These are phyloP conservation scores for Austroboletus niveus DNA, from an alignment of 1,284 basidiomycete species.

Conservation along the genomic window DNA sequence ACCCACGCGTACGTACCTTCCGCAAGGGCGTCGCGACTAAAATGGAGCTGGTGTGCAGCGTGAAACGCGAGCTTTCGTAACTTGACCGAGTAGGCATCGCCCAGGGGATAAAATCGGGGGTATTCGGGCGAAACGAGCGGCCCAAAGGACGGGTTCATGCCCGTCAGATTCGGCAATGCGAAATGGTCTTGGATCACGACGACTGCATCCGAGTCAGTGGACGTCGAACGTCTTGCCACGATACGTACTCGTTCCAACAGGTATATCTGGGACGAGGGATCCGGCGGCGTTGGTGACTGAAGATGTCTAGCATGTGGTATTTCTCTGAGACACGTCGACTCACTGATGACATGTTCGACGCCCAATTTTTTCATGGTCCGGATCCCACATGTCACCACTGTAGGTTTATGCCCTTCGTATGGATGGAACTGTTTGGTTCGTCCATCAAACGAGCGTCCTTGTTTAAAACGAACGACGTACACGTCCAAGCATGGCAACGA, in stretches of 20 bases:
- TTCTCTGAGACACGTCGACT: conserved; percentile 21
- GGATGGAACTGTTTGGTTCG: conserved; percentile 59
- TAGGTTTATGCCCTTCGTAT: conserved; percentile 75
- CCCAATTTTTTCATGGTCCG: conserved; percentile 75
- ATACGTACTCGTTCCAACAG: conserved; percentile 76
- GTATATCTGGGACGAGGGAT: conserved; percentile 65
- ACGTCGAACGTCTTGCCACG: background rate
- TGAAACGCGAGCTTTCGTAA: conserved; percentile 71
- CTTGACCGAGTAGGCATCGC: conserved; percentile 70
- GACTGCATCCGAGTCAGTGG: conserved; percentile 43
- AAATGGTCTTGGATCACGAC: conserved; percentile 82
- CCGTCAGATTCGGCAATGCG: conserved; percentile 74
- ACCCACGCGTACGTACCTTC: conserved; percentile 89
- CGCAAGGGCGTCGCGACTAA: conserved; percentile 48
- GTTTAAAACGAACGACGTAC: conserved; percentile 39
- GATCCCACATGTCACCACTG: conserved; percentile 73
- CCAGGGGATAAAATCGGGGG: conserved; percentile 75
- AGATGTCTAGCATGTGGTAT: conserved; percentile 5
- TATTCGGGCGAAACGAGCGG: conserved; percentile 53
- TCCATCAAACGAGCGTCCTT: no score
- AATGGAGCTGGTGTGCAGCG: conserved; percentile 57
- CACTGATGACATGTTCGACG: conserved; percentile 71
- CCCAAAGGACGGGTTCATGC: conserved; percentile 77
- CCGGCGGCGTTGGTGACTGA: conserved; percentile 86
- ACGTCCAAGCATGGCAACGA: conserved; percentile 83